phyloP scores from a whole-genome alignment of 2,329 filamentous ascomycete species.

The Aspergillus sergii region DNA sequence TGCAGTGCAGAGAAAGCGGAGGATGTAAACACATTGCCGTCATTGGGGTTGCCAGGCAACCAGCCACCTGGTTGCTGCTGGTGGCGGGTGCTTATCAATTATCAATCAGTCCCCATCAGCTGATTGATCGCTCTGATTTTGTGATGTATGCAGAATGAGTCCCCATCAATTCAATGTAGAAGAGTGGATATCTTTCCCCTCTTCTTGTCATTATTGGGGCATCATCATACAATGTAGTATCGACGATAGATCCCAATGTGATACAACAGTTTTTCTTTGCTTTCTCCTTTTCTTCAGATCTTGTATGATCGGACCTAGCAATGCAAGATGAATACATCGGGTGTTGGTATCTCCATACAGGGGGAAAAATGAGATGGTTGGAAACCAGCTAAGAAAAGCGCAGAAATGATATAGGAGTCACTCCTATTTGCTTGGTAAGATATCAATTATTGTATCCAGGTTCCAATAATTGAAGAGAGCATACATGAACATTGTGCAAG shows the following conservation, averaged over 20 bases:
- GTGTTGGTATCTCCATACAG: neutral
- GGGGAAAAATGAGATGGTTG: neutral
- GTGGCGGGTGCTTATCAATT: neutral
- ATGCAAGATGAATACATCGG: neutral
- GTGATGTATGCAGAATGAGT: neutral
- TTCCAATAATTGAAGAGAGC: constrained; percentile 1
- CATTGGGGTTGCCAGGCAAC: constrained; percentile 38
- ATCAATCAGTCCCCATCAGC: neutral
- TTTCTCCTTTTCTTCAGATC: neutral
- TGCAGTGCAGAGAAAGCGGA: constrained; percentile 18
- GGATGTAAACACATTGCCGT: constrained; percentile 37
- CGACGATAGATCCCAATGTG: neutral
- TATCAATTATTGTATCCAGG: neutral
- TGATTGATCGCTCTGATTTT: constrained; percentile 1
- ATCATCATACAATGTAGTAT: neutral
- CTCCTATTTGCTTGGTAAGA: neutral
- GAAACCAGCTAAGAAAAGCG: neutral
- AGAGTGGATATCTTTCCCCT: neutral
- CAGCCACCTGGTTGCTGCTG: neutral
- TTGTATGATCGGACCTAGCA: neutral
- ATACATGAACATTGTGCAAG: neutral
- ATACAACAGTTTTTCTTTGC: neutral
- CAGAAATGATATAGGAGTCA: neutral
- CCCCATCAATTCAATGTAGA: neutral
- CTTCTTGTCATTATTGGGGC: neutral